Conservation (phyloP, 768 basidiomycete genomes). For the Pulveroboletus frians region DNA sequence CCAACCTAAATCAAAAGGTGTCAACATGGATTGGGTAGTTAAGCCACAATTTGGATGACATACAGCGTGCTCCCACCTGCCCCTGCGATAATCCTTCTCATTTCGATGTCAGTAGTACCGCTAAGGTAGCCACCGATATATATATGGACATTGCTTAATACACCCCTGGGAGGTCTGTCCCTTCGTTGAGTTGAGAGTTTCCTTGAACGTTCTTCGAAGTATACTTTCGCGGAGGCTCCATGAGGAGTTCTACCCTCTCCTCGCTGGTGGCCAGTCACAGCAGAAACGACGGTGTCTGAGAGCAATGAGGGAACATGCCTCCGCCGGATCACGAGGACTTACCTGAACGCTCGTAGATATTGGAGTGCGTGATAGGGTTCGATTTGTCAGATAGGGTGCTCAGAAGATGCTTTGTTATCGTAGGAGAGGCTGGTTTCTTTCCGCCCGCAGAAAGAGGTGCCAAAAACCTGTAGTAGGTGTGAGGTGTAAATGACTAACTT, state of each 20-base stretch:
- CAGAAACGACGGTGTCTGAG: constrained; percentile 56
- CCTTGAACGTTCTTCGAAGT: constrained; percentile 39
- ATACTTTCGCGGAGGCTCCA: constrained; percentile 29
- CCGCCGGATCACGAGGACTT: constrained; percentile 9
- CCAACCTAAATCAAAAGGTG: constrained; percentile 35
- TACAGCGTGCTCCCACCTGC: constrained; percentile 69
- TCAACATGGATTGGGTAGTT: neutral
- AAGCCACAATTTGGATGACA: constrained; percentile 14
- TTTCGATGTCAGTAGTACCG: constrained; percentile 73
- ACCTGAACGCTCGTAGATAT: constrained; percentile 61
- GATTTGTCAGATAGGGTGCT: constrained; percentile 54
- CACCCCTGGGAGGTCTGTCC: constrained; percentile 16
- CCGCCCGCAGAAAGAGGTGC: constrained; percentile 29
- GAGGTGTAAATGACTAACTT: neutral
- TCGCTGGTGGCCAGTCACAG: constrained; percentile 65
- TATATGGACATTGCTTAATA: constrained; percentile 44
- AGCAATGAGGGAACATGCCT: neutral
- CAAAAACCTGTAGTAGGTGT: constrained; percentile 19
- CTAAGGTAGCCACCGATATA: constrained; percentile 69
- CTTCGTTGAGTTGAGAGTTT: constrained; percentile 39
- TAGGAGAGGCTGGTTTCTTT: constrained; percentile 35
- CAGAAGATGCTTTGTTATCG: constrained; percentile 57
- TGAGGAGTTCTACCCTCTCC: constrained; percentile 38
- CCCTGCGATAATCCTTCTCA: constrained; percentile 60
- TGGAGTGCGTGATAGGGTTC: constrained; percentile 78